Evolutionary conservation across 129 eudicot species (phyloP), one percentile per base, ranked within the genome.

Genomic region (Flaveria robusta): DNA sequence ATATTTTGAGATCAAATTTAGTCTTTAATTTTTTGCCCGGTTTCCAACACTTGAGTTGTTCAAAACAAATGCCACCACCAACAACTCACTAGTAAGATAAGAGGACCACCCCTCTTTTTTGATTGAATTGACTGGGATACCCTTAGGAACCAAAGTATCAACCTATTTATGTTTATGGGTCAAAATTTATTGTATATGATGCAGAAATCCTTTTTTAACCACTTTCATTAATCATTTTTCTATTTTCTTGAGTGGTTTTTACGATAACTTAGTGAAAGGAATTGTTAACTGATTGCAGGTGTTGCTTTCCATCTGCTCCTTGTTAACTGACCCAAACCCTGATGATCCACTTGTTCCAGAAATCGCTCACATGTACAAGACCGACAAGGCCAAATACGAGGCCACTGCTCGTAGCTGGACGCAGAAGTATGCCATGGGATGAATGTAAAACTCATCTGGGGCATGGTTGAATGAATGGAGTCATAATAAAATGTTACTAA

Each of bases 381-480:
- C 88, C 0, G 90, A 88, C 51, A 80, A 78, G 85, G 37, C 85
- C 75, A 88, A 86, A 66, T 88, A 88, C 39, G 90, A 88, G 82
- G 75, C 90, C 27, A 88, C 93, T 63, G 93, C 93, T 52, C 90
- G 93, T 49, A 88, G 93, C 88, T 88, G 93, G 93, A 86, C 93
- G 16, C 93, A 88, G 78, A 88, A 86, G 79, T 88, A 88, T 47
- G 90, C 90, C 56, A 88, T 86, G 94, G 90, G 90, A 42, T 86
- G 78, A 81, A 13, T 59, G 7, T 9, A 51, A n/a, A 13, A 47
- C 16, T 47, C 58, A n/a, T 9, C 23, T 22, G 16, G 19, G 47
- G 77, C 56, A 20, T 73, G 77, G 23, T 34, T 65, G 51, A 55
- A 19, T 59, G 66, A 59, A 59, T 12, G 47, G 59, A 50, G 16